Base-by-base conservation (phyloP, 2,329 filamentous ascomycete genomes). In the Fusarium clavum region DNA sequence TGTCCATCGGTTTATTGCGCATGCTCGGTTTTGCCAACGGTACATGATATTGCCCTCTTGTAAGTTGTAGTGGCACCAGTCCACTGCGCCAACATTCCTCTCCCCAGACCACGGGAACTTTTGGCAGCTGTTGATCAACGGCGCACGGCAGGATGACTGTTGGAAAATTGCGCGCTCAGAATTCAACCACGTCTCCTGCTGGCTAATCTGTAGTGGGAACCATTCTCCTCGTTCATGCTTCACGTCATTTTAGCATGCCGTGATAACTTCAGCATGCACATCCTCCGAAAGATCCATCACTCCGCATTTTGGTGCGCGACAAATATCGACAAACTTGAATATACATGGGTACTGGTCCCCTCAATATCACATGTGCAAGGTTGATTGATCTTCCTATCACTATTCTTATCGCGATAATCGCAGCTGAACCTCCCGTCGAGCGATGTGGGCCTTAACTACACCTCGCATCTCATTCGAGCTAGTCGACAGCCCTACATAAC, bases 71-170 rank as follows among this genome's bases (percentile, higher is more conserved):
- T 56, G 38, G 24, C 41, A 53, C 54, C 24, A 24, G 49, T 46
- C 58, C 38, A 45, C 25, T 46, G 16, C 64, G 61, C 61, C 61
- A 63, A 20, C 72, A 73, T 74, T 74, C 67, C 70, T 67, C 46
- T 51, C n/a, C 48, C 16, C 45, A 34, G 32, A 43, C 29, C 22
- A 59, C 14, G n/a, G 45, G 29, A 64, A 44, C 27, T 52, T 57
- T 59, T 49, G 43, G 48, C 49, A 49, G 34, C 12, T 44, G 47
- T 25, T 48, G 56, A 40, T 51, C 25, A 30, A 41, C 45, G 9
- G n/a, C 20, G 22, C 25, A 47, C 45, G 51, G 32, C 18, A 30
- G 27, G 22, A 34, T 27, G 27, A 24, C n/a, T 27, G 20, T 51
- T 24, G 5, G 18, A 44, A 22, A 16, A 38, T 55, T 47, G n/a